phyloP scores from a whole-genome alignment of 768 basidiomycete genomes.

The Glaciozyma antarctica region DNA sequence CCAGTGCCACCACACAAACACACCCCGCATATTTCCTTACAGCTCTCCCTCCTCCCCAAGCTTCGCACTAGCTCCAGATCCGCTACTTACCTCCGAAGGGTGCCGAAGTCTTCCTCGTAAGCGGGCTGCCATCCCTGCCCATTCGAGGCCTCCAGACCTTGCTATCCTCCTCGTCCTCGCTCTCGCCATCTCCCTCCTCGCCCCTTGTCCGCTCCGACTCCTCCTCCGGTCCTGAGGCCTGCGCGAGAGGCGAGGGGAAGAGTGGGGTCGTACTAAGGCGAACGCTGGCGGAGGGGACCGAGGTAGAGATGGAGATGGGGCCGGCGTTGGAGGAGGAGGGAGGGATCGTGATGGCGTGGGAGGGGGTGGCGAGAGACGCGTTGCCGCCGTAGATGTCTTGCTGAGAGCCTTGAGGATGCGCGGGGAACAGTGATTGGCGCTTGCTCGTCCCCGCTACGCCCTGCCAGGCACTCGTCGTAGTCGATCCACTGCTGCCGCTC shows the following conservation, averaged over 20 bases:
- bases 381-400: not conserved
- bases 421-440: no score
- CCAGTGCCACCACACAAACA: no score
- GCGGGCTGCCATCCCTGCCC: not conserved
- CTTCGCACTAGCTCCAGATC: not conserved
- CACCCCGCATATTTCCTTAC: not conserved
- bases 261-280: conserved; percentile 28
- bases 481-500: not conserved
- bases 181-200: conserved; percentile 26
- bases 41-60: not conserved
- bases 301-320: conserved; percentile 18
- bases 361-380: not conserved
- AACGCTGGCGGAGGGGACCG: conserved; percentile 17
- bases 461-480: not conserved
- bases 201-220: conserved; percentile 16
- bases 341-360: conserved; percentile 18
- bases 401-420: no score
- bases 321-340: conserved; percentile 6
- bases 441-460: no score
- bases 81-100: conserved; percentile 22
- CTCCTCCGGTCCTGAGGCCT: conserved; percentile 18
- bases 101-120: not conserved
- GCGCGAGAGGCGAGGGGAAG: not conserved
- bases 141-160: not conserved
- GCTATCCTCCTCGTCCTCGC: conserved; percentile 18